phyloP scores from a whole-genome alignment of 2,329 filamentous ascomycete species.

The Metarhizium guizhouense region DNA sequence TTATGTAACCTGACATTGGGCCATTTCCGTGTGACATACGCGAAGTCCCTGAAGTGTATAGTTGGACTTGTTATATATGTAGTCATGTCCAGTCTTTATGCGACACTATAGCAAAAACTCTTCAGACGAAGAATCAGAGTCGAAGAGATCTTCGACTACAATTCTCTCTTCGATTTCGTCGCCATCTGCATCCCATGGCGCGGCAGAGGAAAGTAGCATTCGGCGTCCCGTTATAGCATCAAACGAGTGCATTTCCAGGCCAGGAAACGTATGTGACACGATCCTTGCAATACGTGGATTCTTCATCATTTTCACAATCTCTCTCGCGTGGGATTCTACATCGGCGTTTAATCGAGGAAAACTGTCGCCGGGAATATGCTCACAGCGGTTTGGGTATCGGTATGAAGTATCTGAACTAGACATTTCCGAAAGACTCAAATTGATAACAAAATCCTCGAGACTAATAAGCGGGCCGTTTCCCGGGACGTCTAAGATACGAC shows the following conservation, averaged over 20 bases:
- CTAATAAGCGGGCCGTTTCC: neutral
- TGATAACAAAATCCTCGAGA: conserved; percentile 6
- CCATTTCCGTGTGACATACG: too few species aligned
- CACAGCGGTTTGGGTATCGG: conserved; percentile 1
- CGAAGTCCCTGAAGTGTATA: too few species aligned
- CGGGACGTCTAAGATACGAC: conserved; percentile 1
- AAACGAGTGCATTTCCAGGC: conserved; percentile 3
- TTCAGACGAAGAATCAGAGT: conserved; percentile 4
- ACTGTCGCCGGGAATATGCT: neutral
- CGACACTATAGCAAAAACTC: neutral
- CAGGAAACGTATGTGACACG: conserved; percentile 8
- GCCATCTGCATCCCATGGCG: conserved; percentile 7
- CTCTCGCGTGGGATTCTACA: conserved; percentile 4
- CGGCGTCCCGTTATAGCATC: conserved; percentile 5
- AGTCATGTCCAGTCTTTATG: too few species aligned
- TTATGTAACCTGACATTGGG: too few species aligned
- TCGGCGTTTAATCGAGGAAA: conserved; percentile 6
- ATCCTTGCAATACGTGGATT: conserved; percentile 7
- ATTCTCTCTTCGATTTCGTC: conserved; percentile 5
- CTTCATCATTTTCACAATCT: conserved; percentile 3
- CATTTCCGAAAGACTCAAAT: conserved; percentile 7
- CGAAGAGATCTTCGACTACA: neutral
- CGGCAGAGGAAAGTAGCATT: conserved; percentile 2
- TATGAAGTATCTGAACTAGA: conserved; percentile 5
- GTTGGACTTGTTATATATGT: too few species aligned